These are phyloP conservation scores for Cyclostephanos invisitatus DNA, from an alignment of 108 stramenopile species.

Conservation along the genomic window DNA sequence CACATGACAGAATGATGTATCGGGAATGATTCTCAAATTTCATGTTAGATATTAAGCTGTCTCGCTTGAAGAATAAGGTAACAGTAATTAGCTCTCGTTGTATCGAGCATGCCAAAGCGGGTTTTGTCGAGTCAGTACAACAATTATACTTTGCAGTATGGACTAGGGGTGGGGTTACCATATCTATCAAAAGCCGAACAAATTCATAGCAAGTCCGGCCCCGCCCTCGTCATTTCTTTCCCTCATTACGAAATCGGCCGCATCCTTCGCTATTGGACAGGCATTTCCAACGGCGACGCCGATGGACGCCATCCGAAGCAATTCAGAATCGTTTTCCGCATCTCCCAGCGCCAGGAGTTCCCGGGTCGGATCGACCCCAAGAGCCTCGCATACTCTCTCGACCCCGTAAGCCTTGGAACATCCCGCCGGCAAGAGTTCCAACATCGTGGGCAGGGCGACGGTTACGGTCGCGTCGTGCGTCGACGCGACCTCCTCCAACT, in stretches of 20 bases:
- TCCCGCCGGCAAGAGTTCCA: constrained; percentile 87
- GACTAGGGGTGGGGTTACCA: too few species aligned
- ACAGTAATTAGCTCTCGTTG: too few species aligned
- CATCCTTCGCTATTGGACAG: constrained; percentile 64
- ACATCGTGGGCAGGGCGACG: constrained; percentile 89
- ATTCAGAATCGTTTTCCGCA: constrained; percentile 92
- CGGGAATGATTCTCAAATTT: too few species aligned
- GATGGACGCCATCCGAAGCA: constrained; percentile 77
- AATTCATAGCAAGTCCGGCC: constrained; percentile 87
- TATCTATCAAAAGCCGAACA: constrained; percentile 43
- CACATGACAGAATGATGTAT: too few species aligned
- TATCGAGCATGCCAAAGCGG: too few species aligned
- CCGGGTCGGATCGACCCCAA: constrained; percentile 64
- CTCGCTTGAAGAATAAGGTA: too few species aligned
- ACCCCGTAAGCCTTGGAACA: constrained; percentile 91
- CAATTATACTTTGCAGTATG: too few species aligned
- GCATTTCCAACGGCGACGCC: constrained; percentile 91
- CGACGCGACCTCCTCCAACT: constrained; percentile 66
- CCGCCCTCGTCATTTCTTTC: constrained; percentile 88
- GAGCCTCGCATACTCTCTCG: constrained; percentile 67
- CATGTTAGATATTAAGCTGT: too few species aligned
- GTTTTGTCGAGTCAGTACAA: too few species aligned
- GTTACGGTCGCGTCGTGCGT: constrained; percentile 65
- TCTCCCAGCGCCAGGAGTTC: constrained; percentile 88
- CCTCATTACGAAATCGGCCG: constrained; percentile 78